Conservation (phyloP, 164 flowering plant genomes). For the Vitis amurensis region DNA sequence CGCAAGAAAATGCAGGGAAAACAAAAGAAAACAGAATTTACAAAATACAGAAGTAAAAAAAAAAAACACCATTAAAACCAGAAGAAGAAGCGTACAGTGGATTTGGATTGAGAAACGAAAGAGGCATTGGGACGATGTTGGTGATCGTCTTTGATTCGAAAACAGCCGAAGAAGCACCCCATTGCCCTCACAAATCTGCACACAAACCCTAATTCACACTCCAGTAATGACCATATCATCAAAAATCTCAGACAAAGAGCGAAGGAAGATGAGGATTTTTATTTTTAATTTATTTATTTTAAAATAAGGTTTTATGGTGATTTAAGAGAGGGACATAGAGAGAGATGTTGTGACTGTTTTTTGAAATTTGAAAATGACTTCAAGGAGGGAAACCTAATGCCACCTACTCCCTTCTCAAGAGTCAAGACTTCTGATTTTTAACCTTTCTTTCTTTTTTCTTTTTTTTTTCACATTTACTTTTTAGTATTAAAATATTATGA, state of each 20-base stretch:
- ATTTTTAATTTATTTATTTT: background rate
- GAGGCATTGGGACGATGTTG: slow-evolving; percentile 19
- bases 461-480: no score
- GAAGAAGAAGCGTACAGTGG: slow-evolving; percentile 17
- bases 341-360: slow-evolving; percentile 22
- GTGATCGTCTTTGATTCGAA: slow-evolving; percentile 44
- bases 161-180: slow-evolving; percentile 73
- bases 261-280: no score
- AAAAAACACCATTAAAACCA: background rate
- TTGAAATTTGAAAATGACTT: slow-evolving; percentile 23
- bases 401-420: no score
- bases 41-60: background rate
- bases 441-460: no score
- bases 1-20: background rate
- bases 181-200: slow-evolving; percentile 30
- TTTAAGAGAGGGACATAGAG: slow-evolving; percentile 1
- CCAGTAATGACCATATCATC: slow-evolving; percentile 21
- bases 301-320: background rate
- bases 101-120: slow-evolving; percentile 24
- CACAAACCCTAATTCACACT: slow-evolving; percentile 17
- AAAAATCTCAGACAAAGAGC: background rate
- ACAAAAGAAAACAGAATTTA: background rate
- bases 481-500: no score
- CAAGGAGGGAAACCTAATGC: slow-evolving; percentile 11
- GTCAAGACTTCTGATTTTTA: no score